A percentile compares a stretch with the other conserved stretches of the same genome.
These are phyloP conservation scores for Metarhizium anisopliae DNA, from an alignment of 2,329 filamentous ascomycete genomes.

Conservation along the genomic window DNA sequence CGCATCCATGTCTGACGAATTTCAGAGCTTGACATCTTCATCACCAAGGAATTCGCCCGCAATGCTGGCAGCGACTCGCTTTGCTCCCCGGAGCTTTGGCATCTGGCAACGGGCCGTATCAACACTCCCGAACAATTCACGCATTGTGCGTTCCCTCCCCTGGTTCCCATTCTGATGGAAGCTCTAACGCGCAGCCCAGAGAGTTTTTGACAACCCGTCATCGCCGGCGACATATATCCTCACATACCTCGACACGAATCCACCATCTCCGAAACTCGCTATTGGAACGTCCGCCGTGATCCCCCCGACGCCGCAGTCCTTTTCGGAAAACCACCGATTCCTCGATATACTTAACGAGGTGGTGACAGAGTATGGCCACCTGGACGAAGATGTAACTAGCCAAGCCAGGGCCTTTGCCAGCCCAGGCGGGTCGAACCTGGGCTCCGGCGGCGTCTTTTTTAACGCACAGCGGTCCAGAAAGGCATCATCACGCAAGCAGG, in stretches of 20 bases:
- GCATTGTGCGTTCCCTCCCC: slow-evolving; percentile 36
- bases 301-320: slow-evolving; percentile 53
- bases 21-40: neutral
- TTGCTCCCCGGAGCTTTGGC: slow-evolving; percentile 11
- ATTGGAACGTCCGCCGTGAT: slow-evolving; percentile 50
- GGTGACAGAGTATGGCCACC: slow-evolving; percentile 42
- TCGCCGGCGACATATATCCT: slow-evolving; percentile 42
- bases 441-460: slow-evolving; percentile 43
- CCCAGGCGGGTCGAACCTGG: slow-evolving; percentile 43
- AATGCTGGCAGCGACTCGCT: slow-evolving; percentile 20
- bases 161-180: neutral
- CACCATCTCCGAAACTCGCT: slow-evolving; percentile 43
- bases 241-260: slow-evolving; percentile 48
- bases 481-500: slow-evolving; percentile 22
- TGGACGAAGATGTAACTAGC: slow-evolving; percentile 45
- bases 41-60: slow-evolving; percentile 5
- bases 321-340: slow-evolving; percentile 51
- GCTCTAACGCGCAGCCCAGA: slow-evolving; percentile 30
- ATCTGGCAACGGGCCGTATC: slow-evolving; percentile 27
- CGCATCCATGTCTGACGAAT: slow-evolving; percentile 14
- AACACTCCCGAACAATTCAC: slow-evolving; percentile 39
- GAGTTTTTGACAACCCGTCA: slow-evolving; percentile 44
- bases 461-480: slow-evolving; percentile 29
- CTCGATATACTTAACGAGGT: slow-evolving; percentile 50
- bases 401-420: slow-evolving; percentile 54